These are phyloP conservation scores for Pyricularia grisea DNA, from an alignment of 2,329 filamentous ascomycete genomes.

Conservation along the genomic window DNA sequence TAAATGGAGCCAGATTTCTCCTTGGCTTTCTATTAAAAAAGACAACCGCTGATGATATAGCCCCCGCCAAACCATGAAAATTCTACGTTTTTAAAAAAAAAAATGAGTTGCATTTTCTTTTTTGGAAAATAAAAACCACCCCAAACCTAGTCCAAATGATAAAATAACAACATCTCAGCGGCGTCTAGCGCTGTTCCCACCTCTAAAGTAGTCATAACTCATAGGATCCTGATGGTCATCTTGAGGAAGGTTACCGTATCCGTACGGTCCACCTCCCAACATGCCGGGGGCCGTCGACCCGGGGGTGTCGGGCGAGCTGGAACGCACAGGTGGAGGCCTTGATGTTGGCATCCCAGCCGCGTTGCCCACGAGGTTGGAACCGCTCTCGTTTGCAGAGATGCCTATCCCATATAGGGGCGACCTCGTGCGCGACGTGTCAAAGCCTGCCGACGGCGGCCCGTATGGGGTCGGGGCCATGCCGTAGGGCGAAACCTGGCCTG, in stretches of 20 bases:
- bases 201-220: conserved; percentile 49
- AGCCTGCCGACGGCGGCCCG: conserved; percentile 3
- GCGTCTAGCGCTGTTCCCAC: conserved; percentile 13
- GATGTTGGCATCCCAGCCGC: conserved; percentile 42
- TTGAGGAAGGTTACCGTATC: conserved; percentile 51
- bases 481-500: background rate
- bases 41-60: background rate
- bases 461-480: background rate
- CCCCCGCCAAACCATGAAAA: background rate
- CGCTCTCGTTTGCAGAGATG: conserved; percentile 41
- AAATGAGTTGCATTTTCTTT: background rate
- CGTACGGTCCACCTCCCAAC: conserved; percentile 47
- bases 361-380: conserved; percentile 39
- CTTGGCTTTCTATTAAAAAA: background rate
- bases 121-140: too few relatives aligned
- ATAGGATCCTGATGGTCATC: conserved; percentile 37
- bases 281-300: conserved; percentile 8
- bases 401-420: conserved; percentile 35
- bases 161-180: background rate
- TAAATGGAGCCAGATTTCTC: background rate
- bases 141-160: background rate
- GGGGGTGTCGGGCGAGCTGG: background rate
- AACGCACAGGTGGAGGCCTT: conserved; percentile 12
- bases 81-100: background rate
- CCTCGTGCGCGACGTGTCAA: conserved; percentile 23